phyloP scores from a whole-genome alignment of 345 rosid species.

The Aquilaria yunnanensis region DNA sequence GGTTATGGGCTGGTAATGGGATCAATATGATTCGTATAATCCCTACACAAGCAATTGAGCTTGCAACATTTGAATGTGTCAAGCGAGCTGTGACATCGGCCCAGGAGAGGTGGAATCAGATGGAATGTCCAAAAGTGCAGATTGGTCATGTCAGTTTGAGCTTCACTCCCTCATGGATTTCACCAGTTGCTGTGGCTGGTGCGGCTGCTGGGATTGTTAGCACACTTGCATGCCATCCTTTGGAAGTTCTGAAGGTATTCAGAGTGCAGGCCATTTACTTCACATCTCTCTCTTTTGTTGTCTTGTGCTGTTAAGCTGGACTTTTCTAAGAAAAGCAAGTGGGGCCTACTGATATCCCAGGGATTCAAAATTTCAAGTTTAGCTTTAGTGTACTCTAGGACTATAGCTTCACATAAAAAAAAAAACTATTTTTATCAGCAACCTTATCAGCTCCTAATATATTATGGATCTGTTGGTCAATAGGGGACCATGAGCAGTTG shows the following conservation, averaged over 20 bases:
- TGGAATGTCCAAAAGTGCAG: slow-evolving; percentile 47
- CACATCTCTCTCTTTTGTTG: not conserved
- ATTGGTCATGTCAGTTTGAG: slow-evolving; percentile 55
- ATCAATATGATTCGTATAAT: slow-evolving; percentile 88
- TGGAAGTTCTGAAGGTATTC: slow-evolving; percentile 92
- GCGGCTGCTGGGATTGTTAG: slow-evolving; percentile 93
- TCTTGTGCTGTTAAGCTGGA: too few relatives aligned
- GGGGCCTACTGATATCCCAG: too few relatives aligned
- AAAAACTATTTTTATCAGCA: too few relatives aligned
- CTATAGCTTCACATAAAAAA: too few relatives aligned
- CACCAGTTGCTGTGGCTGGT: slow-evolving; percentile 92
- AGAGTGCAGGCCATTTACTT: not conserved
- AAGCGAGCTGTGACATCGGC: slow-evolving; percentile 76
- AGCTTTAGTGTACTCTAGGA: too few relatives aligned
- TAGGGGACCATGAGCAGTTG: too few relatives aligned
- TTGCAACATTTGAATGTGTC: slow-evolving; percentile 85
- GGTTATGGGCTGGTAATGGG: slow-evolving; percentile 97
- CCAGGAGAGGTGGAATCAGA: slow-evolving; percentile 59
- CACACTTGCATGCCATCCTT: slow-evolving; percentile 96
- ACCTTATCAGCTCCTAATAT: too few relatives aligned
- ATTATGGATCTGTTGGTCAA: too few relatives aligned
- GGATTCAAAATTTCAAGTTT: too few relatives aligned
- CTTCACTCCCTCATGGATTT: slow-evolving; percentile 73
- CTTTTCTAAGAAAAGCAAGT: too few relatives aligned
- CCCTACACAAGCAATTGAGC: slow-evolving; percentile 98